Percentiles rank a stretch among this genome's conserved stretches.
Conservation (phyloP, 306 rosid species). For the Mimosa bimucronata region DNA sequence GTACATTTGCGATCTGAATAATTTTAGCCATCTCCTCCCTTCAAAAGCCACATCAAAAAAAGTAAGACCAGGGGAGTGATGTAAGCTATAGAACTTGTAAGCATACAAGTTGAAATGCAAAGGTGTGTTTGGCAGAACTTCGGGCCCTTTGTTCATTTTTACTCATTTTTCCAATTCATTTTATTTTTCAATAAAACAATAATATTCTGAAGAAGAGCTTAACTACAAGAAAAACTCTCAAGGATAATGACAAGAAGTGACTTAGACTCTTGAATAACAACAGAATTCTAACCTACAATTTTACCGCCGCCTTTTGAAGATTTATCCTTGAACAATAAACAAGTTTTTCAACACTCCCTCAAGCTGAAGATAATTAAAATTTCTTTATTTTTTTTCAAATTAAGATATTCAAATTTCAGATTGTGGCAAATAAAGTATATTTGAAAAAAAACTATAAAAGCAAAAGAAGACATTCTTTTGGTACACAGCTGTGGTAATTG, state of each 20-base stretch:
- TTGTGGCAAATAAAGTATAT: background rate
- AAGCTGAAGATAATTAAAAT: background rate
- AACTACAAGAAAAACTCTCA: background rate
- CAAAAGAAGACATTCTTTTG: background rate
- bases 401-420: background rate
- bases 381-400: too few relatives aligned
- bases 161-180: background rate
- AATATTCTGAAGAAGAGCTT: background rate
- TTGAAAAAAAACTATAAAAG: background rate
- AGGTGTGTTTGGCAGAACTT: background rate
- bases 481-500: background rate
- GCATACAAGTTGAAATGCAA: conserved; percentile 25
- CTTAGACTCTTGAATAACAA: background rate
- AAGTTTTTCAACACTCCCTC: conserved; percentile 5
- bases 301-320: background rate
- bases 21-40: conserved; percentile 79
- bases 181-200: background rate
- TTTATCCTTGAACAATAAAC: background rate
- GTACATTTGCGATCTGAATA: conserved; percentile 64
- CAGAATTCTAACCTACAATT: background rate
- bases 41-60: conserved; percentile 21
- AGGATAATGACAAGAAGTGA: background rate
- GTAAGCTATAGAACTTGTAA: background rate
- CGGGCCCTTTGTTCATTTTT: background rate
- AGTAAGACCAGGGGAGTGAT: conserved; percentile 1